Evolutionary conservation across 2,329 filamentous ascomycete genomes (phyloP), one percentile per base, ranked within the genome.

Genomic region (Tympanopsis confertula): DNA sequence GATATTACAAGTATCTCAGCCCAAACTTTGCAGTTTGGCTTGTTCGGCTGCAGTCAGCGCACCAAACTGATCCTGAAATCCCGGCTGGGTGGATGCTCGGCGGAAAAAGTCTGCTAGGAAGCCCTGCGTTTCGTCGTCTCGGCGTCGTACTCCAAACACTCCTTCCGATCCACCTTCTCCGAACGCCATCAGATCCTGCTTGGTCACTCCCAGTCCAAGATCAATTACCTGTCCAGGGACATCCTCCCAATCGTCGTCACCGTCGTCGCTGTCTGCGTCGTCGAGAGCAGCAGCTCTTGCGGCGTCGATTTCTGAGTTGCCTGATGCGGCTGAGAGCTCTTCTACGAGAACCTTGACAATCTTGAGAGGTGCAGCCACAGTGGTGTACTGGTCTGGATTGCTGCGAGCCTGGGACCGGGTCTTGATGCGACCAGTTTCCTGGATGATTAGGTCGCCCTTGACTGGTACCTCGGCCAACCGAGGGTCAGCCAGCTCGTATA

Each of bases 331-430:
- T 4, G 84, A 68, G 3, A 98, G 74, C 61, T 98, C 91, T 53
- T 94, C 86, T 35, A 96, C 82, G 5, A 98, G 74, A 3, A 96
- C 82, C 66, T 98, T 98, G 59, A 96, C 65, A 42, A 98, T 95
- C 65, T 98, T 98, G 52, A 98, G 71, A 2, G 86, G 80, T 0
- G 88, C 88, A 0, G 88, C 77, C 41, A 98, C 78, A 42, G 84
- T 76, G 4, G 87, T 95, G 63, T 82, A 96, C 55, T 82, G 80
- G 54, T 95, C 88, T 13, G 91, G 91, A 54, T 89, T 89, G 54
- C 82, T 74, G 59, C 83, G 87, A 13, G 91, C 79, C 49, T 88
- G 84, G 37, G 88, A 95, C 43, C 91, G 78, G 15, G 91, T 98
- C 78, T 94, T 87, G 58, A 98, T 98, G 44, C 82, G 63, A 45